A percentile compares a stretch with the other conserved stretches of the same genome.
These are phyloP conservation scores for Colletotrichum sp. DNA, from an alignment of 2,329 filamentous ascomycete species.

Conservation along the genomic window DNA sequence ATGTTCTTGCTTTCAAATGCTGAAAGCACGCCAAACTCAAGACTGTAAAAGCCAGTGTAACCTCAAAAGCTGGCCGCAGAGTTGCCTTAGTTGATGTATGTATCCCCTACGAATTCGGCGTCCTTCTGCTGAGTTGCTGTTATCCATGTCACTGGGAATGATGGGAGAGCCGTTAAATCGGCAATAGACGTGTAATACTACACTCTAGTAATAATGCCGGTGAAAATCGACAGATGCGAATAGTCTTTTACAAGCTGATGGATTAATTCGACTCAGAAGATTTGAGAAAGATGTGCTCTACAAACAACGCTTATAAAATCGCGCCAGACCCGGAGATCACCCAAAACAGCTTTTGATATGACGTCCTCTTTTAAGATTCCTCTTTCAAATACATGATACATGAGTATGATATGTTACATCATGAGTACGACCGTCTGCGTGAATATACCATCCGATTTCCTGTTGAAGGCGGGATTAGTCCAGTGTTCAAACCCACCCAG, in stretches of 20 bases:
- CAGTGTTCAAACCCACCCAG: background rate
- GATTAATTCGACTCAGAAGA: rapidly evolving
- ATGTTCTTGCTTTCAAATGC: no score
- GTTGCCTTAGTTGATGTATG: background rate
- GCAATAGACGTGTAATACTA: no score
- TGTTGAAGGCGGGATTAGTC: background rate
- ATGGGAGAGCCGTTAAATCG: no score
- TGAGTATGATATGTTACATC: background rate
- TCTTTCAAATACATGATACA: background rate
- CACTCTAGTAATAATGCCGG: no score
- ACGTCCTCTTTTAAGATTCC: background rate
- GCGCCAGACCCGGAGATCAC: rapidly evolving
- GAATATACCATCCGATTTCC: background rate
- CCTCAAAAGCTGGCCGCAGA: background rate
- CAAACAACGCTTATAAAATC: background rate
- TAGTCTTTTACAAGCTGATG: rapidly evolving
- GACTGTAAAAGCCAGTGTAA: background rate
- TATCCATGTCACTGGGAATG: no score
- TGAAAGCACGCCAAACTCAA: no score
- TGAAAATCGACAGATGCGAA: background rate
- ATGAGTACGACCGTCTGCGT: background rate
- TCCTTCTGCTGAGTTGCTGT: no score
- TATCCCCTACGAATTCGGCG: no score
- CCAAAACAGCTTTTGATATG: background rate
- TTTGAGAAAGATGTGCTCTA: background rate